Base-by-base conservation (phyloP, 345 rosid species). In the Pugionium dolabratum region DNA sequence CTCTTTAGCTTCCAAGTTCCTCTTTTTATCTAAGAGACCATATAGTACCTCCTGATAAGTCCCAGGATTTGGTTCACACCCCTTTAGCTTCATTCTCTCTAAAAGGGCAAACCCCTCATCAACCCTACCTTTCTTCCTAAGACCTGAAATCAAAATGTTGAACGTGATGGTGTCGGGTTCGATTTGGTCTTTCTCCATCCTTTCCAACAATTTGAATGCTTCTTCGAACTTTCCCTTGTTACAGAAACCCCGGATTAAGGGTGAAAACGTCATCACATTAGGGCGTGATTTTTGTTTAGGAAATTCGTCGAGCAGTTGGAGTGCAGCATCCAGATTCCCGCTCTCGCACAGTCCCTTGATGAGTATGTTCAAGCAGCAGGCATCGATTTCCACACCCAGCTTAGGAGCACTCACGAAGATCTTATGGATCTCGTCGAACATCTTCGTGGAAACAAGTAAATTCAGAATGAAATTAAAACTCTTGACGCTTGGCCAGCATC, bases 291-390 rank as follows among this genome's bases (percentile, higher is more conserved):
- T 78, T 57, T 80, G 91, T 52, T 83, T 77, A 73, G 97, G 91
- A 88, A 93, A 93, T 88, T 93, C 98, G 57, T 90, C 97, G 79
- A 93, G 83, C 91, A 90, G 77, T 4, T 90, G 47, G 78, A 77
- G 76, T 50, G 96, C 97, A 61, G 80, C 78, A n/a, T 72, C 72
- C 18, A 88, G 30, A 27, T 83, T 82, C 78, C 94, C 91, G 65
- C 77, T 84, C 75, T 85, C 84, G 40, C 94, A 85, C 40, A 93
- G 41, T 4, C 91, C 97, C 32, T 90, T 93, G 6, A 93, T 73
- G 30, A 93, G 76, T 70, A 93, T 87, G 69, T 90, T 93, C 75
- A 93, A 78, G 53, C 88, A 84, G 59, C 96, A 90, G 33, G 86
- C 87, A 66, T 93, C 98, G 36, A 90, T 85, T 64, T 85, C 96